Evolutionary conservation across 495 filamentous ascomycete genomes (phyloP), one percentile per base, ranked within the genome.

Genomic region (Aspergillus nanangensis): DNA sequence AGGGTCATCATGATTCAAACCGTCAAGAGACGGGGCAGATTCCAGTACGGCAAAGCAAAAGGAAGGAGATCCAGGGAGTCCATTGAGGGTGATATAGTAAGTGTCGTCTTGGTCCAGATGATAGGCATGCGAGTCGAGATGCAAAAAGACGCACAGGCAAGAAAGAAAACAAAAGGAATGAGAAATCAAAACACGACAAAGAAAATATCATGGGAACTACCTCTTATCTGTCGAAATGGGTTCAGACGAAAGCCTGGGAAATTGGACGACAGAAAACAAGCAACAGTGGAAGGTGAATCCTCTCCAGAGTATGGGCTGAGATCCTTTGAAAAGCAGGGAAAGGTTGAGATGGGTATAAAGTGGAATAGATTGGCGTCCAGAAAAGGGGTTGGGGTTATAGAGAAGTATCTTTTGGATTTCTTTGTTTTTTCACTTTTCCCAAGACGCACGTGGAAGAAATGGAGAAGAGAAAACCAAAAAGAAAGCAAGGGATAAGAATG

Each of bases 191-290:
- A 58, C 46, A 56, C 45, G 44, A 45, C 41, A 38, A 45, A 62
- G 55, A 63, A 67, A 66, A 53, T 50, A 62, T 61, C 55, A 58
- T 53, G 66, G 68, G 62, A 57, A 60, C 70, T 74, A 74, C 70
- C 70, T 74, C 63, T 63, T 67, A 61, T 58, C 42, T 64, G 60
- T 68, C 53, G 61, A 49, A 51, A 23, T 47, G 47, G 42, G 50
- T 24, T 51, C 60, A 68, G 62, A 65, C 64, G 49, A 55, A 52
- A 56, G 62, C 61, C 65, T 66, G 60, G n/a, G n/a, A n/a, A 60
- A 55, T 52, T 54, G 44, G 48, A 41, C 48, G 33, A 47, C 33
- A 43, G 42, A 29, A 56, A 51, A 60, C 39, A 60, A 66, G 45
- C 43, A 63, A 64, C 25, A n/a, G n/a, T n/a, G n/a, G n/a, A n/a